Evolutionary conservation across 2,329 filamentous ascomycete species (phyloP).

Genomic region (Cladosporium oxysporum): DNA sequence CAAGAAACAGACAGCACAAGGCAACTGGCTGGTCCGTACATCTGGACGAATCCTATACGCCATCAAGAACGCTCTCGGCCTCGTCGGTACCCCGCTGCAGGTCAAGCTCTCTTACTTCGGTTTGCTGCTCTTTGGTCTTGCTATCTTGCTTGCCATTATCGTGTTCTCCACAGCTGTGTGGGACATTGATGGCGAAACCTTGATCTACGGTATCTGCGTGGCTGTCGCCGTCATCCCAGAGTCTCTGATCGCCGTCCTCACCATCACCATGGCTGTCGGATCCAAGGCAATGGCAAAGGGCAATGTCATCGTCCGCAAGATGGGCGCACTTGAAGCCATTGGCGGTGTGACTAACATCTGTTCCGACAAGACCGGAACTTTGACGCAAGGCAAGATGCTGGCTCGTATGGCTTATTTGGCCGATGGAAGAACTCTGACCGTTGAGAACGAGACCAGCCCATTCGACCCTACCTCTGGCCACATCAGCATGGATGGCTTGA

Average conservation of each 20-base stretch:
- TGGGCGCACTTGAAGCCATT: conserved; percentile 64
- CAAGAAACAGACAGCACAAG: conserved; percentile 30
- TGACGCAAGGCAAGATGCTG: conserved; percentile 59
- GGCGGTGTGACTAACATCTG: conserved; percentile 68
- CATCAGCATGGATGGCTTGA: conserved; percentile 44
- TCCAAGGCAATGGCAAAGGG: conserved; percentile 64
- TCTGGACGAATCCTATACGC: conserved; percentile 55
- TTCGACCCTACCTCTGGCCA: conserved; percentile 60
- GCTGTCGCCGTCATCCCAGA: conserved; percentile 51
- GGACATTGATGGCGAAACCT: conserved; percentile 44
- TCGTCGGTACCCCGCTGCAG: conserved; percentile 75
- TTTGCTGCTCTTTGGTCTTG: conserved; percentile 74
- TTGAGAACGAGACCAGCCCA: conserved; percentile 57
- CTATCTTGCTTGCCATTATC: conserved; percentile 67
- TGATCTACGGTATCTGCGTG: conserved; percentile 52
- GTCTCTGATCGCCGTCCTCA: conserved; percentile 64
- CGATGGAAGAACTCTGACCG: conserved; percentile 57
- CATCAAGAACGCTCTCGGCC: conserved; percentile 42
- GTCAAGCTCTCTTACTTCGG: conserved; percentile 84
- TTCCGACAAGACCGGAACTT: conserved; percentile 69
- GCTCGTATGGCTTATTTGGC: conserved; percentile 62
- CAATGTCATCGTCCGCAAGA: conserved; percentile 65
- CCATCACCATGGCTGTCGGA: conserved; percentile 66
- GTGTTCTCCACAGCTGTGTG: conserved; percentile 63
- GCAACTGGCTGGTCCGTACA: conserved; percentile 23